Evolutionary conservation across 2,329 filamentous ascomycete genomes (phyloP).

Genomic region (Cryphonectria parasitica): DNA sequence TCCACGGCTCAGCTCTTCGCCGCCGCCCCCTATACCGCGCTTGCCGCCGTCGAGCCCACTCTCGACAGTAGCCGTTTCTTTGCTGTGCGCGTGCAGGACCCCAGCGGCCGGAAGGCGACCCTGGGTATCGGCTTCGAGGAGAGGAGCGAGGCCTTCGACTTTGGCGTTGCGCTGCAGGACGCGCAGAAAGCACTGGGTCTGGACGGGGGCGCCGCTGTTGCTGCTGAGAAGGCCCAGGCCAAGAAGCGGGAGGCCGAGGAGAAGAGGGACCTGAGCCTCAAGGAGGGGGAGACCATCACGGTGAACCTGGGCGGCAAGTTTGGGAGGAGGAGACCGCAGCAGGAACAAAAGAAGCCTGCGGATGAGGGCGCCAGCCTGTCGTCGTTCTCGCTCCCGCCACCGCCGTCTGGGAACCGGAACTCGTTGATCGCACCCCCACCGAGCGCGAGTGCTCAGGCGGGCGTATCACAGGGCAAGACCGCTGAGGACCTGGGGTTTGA

Average conservation of each 20-base stretch:
- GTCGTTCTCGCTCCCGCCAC: slow-evolving; percentile 76
- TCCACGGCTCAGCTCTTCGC: slow-evolving; percentile 77
- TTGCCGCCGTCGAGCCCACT: slow-evolving; percentile 73
- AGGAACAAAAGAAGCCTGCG: slow-evolving; percentile 39
- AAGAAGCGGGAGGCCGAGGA: slow-evolving; percentile 50
- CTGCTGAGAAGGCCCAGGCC: slow-evolving; percentile 40
- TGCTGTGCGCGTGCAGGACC: slow-evolving; percentile 77
- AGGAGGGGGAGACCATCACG: slow-evolving; percentile 87
- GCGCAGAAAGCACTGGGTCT: slow-evolving; percentile 71
- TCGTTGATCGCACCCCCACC: slow-evolving; percentile 66
- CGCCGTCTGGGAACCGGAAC: slow-evolving; percentile 52
- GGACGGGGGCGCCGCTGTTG: slow-evolving; percentile 45
- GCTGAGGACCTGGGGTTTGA: slow-evolving; percentile 77
- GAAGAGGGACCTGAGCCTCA: slow-evolving; percentile 80
- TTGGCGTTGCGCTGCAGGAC: slow-evolving; percentile 79
- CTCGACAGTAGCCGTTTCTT: slow-evolving; percentile 84
- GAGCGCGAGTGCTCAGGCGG: slow-evolving; percentile 59
- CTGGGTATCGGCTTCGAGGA: slow-evolving; percentile 89
- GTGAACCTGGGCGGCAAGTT: slow-evolving; percentile 71
- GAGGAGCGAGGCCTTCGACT: slow-evolving; percentile 83
- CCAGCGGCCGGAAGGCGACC: slow-evolving; percentile 74
- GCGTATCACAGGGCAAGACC: slow-evolving; percentile 62
- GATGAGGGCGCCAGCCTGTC: slow-evolving; percentile 42
- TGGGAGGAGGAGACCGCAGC: slow-evolving; percentile 46
- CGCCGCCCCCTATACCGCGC: slow-evolving; percentile 74